These are phyloP conservation scores for Tylopilus balloui DNA, from an alignment of 768 basidiomycete species.

Conservation along the genomic window DNA sequence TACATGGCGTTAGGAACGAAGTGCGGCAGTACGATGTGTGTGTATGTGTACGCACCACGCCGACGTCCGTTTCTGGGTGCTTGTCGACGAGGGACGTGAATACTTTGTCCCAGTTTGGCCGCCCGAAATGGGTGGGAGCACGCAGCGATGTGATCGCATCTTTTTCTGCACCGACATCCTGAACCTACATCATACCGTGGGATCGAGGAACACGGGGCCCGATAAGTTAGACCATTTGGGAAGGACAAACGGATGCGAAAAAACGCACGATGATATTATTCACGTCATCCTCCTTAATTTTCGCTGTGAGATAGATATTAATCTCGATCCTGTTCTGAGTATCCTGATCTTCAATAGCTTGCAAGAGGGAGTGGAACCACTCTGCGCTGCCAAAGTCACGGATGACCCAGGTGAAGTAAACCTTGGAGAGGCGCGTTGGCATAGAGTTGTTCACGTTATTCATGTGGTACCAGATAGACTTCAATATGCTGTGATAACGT, in stretches of 20 bases:
- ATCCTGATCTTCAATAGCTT: conserved; percentile 93
- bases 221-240: conserved; percentile 1
- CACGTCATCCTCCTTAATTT: conserved; percentile 88
- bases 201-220: background rate
- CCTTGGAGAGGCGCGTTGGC: conserved; percentile 82
- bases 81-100: conserved; percentile 72
- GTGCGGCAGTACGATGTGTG: background rate
- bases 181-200: conserved; percentile 42
- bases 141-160: conserved; percentile 87
- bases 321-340: conserved; percentile 83
- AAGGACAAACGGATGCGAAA: background rate
- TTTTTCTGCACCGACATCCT: conserved; percentile 89
- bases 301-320: conserved; percentile 89
- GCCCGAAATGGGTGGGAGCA: conserved; percentile 89
- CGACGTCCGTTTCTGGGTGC: conserved; percentile 86
- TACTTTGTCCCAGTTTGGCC: conserved; percentile 81
- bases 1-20: background rate
- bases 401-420: conserved; percentile 95
- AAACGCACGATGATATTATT: conserved; percentile 78
- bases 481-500: conserved; percentile 56
- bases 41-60: conserved; percentile 50
- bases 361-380: conserved; percentile 92
- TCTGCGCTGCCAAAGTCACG: conserved; percentile 86
- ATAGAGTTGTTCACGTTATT: conserved; percentile 75
- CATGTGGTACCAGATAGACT: conserved; percentile 96